A percentile compares a stretch with the other conserved stretches of the same genome.
phyloP scores from a whole-genome alignment of 441 rosid species.

The Brassica hybrid region DNA sequence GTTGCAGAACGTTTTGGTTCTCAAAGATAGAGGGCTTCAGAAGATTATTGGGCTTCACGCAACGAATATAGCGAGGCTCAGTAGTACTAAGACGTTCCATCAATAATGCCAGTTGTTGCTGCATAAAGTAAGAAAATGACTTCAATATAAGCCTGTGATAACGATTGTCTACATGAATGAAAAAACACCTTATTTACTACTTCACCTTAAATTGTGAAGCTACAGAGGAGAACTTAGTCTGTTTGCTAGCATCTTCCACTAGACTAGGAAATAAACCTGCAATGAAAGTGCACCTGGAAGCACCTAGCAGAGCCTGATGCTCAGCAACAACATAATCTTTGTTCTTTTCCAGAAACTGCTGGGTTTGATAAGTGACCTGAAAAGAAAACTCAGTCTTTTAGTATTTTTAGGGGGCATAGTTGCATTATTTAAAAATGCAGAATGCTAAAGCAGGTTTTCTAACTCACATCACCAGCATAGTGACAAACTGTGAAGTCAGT shows the following conservation, averaged over 20 bases:
- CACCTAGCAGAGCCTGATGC: conserved; percentile 79
- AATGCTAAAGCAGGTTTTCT: conserved; percentile 13
- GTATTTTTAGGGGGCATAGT: background rate
- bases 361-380: conserved; percentile 95
- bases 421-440: conserved; percentile 12
- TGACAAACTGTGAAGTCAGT: conserved; percentile 90
- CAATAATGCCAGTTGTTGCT: conserved; percentile 86
- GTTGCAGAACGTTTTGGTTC: conserved; percentile 81
- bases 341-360: conserved; percentile 86
- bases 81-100: conserved; percentile 83
- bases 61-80: conserved; percentile 94
- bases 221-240: conserved; percentile 89
- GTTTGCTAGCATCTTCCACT: conserved; percentile 72
- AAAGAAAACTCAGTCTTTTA: conserved; percentile 31
- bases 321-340: conserved; percentile 92
- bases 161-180: too few species aligned
- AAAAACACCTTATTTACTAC: conserved; percentile 35
- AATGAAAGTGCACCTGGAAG: conserved; percentile 82
- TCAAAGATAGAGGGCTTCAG: conserved; percentile 89
- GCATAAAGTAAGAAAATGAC: conserved; percentile 41
- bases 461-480: conserved; percentile 94
- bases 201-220: conserved; percentile 89
- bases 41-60: conserved; percentile 93
- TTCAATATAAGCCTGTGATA: conserved; percentile 16
- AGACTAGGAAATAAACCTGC: conserved; percentile 66